Percentiles rank a stretch among this genome's conserved stretches.
Evolutionary conservation across 2,329 filamentous ascomycete genomes (phyloP).

Genomic region (Elsinoe arachidis): DNA sequence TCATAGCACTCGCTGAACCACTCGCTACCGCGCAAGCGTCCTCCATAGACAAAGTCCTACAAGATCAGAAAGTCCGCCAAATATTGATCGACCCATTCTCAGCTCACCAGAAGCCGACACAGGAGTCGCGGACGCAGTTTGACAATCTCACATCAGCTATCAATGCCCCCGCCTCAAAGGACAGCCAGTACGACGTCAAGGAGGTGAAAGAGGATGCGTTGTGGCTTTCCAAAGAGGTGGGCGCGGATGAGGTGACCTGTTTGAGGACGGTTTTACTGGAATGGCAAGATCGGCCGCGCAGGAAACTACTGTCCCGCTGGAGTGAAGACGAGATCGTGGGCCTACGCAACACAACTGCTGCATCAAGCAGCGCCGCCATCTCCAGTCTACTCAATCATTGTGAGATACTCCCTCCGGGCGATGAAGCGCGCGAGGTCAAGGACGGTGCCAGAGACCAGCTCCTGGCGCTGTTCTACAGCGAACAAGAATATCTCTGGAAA

Average conservation of each 20-base stretch:
- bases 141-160: conserved; percentile 82
- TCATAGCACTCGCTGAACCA: conserved; percentile 45
- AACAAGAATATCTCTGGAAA: conserved; percentile 9
- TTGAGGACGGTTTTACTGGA: conserved; percentile 74
- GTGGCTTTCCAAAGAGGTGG: conserved; percentile 73
- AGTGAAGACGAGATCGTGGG: conserved; percentile 72
- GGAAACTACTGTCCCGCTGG: conserved; percentile 59
- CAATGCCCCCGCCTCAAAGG: conserved; percentile 61
- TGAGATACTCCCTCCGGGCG: not conserved
- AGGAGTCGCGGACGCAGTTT: conserved; percentile 61
- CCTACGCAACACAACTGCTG: conserved; percentile 63
- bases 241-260: conserved; percentile 72
- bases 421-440: not conserved
- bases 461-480: not conserved
- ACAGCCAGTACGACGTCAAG: conserved; percentile 62
- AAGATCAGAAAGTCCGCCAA: conserved; percentile 3
- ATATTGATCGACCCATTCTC: conserved; percentile 61
- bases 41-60: conserved; percentile 33
- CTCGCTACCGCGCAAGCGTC: conserved; percentile 63
- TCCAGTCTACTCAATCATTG: conserved; percentile 32
- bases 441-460: not conserved
- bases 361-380: conserved; percentile 47
- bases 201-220: conserved; percentile 74
- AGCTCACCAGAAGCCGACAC: conserved; percentile 56
- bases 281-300: conserved; percentile 70